These are phyloP conservation scores for Coemansia sp. DNA, from an alignment of 192 early-diverging fungal species.

Conservation along the genomic window DNA sequence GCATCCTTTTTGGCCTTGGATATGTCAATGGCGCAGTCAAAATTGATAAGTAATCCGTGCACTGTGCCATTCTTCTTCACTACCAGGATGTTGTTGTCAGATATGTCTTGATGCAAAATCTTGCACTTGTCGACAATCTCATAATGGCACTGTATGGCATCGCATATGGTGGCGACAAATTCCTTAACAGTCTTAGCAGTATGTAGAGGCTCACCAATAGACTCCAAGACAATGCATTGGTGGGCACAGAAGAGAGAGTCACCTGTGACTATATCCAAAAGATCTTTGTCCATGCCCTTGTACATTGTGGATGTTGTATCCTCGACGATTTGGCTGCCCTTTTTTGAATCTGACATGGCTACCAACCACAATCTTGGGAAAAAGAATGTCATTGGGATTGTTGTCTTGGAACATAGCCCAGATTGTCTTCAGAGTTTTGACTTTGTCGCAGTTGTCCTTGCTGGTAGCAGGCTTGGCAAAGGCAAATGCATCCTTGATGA, in stretches of 20 bases:
- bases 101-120: slow-evolving; percentile 34
- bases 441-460: background rate
- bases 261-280: background rate
- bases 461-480: background rate
- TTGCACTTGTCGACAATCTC: slow-evolving; percentile 8
- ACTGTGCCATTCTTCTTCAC: background rate
- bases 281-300: background rate
- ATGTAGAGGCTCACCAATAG: background rate
- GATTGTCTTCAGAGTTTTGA: background rate
- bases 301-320: background rate
- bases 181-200: slow-evolving; percentile 3
- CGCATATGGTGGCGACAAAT: slow-evolving; percentile 18
- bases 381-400: background rate
- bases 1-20: no score
- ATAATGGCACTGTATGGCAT: slow-evolving; percentile 21
- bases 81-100: slow-evolving; percentile 26
- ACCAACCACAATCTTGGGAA: background rate
- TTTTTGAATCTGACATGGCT: background rate
- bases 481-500: slow-evolving; percentile 17
- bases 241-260: background rate
- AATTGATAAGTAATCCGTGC: slow-evolving; percentile 24
- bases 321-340: background rate
- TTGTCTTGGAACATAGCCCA: background rate
- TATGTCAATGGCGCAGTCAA: slow-evolving; percentile 10
- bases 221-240: background rate